These are phyloP conservation scores for Theobroma grandiflorum DNA, from an alignment of 441 rosid genomes.

Conservation along the genomic window DNA sequence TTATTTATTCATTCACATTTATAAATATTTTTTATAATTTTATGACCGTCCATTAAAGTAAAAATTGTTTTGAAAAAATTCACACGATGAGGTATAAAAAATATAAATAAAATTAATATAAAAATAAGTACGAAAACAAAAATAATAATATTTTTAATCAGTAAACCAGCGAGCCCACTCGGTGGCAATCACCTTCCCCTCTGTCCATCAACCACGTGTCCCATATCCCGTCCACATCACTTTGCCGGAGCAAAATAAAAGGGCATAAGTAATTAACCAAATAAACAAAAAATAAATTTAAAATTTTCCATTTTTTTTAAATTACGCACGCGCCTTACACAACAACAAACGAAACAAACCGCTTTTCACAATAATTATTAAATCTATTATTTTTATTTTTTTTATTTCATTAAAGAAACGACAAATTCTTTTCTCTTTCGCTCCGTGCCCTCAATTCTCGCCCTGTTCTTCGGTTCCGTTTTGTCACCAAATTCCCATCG, in stretches of 20 bases:
- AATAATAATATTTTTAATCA: not conserved
- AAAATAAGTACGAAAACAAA: no score
- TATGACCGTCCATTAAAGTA: no score
- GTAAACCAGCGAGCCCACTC: not conserved
- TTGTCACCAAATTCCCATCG: not conserved
- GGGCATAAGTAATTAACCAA: not conserved
- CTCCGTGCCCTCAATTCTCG: not conserved
- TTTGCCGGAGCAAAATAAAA: conserved; percentile 19
- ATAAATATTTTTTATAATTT: no score
- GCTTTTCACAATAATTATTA: not conserved
- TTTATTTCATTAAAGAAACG: not conserved
- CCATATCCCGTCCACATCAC: not conserved
- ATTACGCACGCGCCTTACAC: not conserved
- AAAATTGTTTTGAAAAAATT: no score
- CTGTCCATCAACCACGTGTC: not conserved
- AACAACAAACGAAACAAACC: not conserved
- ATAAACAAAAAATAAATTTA: not conserved
- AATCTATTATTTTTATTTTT: not conserved
- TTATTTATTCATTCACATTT: no score
- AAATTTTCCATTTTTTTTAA: not conserved
- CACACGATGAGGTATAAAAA: no score
- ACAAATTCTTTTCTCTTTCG: conserved; percentile 9
- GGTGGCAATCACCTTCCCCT: not conserved
- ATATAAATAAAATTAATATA: no score
- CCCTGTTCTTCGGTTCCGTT: conserved; percentile 19